phyloP scores from a whole-genome alignment of 2,329 filamentous ascomycete genomes.

The Fusarium siculi region DNA sequence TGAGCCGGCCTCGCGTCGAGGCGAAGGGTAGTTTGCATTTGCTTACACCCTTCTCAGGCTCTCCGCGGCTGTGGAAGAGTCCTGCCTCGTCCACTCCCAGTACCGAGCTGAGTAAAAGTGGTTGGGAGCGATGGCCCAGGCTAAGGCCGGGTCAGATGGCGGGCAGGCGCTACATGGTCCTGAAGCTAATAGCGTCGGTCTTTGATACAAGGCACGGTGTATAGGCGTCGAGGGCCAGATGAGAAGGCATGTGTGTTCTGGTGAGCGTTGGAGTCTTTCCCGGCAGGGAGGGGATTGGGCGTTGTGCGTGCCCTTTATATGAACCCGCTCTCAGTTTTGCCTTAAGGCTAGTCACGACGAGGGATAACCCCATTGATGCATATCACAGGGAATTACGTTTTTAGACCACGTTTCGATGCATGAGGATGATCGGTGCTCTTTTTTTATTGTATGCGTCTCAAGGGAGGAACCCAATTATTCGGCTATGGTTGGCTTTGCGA shows the following conservation, averaged over 20 bases:
- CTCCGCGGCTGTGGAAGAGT: slow-evolving; percentile 46
- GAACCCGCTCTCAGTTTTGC: slow-evolving; percentile 44
- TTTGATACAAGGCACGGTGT: slow-evolving; percentile 37
- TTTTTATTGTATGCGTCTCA: slow-evolving; percentile 54
- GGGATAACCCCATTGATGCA: slow-evolving; percentile 50
- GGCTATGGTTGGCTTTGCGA: slow-evolving; percentile 41
- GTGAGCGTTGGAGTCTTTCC: slow-evolving; percentile 47
- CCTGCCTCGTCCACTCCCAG: slow-evolving; percentile 45
- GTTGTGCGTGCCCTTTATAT: slow-evolving; percentile 44
- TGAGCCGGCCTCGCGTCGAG: slow-evolving; percentile 62
- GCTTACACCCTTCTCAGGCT: slow-evolving; percentile 45
- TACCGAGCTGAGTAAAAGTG: slow-evolving; percentile 45
- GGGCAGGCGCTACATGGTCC: slow-evolving; percentile 46
- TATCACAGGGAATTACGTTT: slow-evolving; percentile 52
- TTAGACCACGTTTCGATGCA: slow-evolving; percentile 63
- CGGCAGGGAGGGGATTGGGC: slow-evolving; percentile 43
- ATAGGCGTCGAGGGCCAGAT: slow-evolving; percentile 35
- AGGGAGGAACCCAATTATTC: slow-evolving; percentile 41
- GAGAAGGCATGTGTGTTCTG: slow-evolving; percentile 46
- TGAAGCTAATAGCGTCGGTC: slow-evolving; percentile 44
- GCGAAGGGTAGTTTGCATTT: slow-evolving; percentile 49
- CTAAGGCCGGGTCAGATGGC: slow-evolving; percentile 43
- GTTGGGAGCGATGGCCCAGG: slow-evolving; percentile 45
- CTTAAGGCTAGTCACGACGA: slow-evolving; percentile 41
- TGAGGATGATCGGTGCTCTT: slow-evolving; percentile 56